Evolutionary conservation across 2,329 filamentous ascomycete species (phyloP).

Genomic region (Penicillium nordicum): DNA sequence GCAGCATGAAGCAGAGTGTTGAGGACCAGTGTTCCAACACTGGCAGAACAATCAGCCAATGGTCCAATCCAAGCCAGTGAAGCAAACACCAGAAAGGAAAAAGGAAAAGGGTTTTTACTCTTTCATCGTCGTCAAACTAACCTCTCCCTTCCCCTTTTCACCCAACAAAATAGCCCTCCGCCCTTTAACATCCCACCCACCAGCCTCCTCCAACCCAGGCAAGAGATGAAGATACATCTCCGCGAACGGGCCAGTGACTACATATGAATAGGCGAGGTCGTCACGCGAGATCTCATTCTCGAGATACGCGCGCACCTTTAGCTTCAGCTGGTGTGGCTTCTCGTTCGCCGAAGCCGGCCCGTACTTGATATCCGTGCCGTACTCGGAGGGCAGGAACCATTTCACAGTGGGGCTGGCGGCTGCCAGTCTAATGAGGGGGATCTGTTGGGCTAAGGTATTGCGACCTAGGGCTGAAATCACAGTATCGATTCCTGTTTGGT

Average conservation of each 20-base stretch:
- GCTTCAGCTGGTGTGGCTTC: slow-evolving; percentile 66
- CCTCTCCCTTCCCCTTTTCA: slow-evolving; percentile 54
- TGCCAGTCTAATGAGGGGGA: slow-evolving; percentile 60
- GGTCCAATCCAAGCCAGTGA: neutral
- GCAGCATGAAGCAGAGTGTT: slow-evolving; percentile 54
- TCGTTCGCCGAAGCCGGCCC: slow-evolving; percentile 56
- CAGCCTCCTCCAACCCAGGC: slow-evolving; percentile 43
- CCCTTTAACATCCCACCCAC: slow-evolving; percentile 57
- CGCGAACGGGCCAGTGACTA: slow-evolving; percentile 68
- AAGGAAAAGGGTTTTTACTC: slow-evolving; percentile 53
- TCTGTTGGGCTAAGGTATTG: slow-evolving; percentile 59
- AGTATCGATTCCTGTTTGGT: slow-evolving; percentile 55
- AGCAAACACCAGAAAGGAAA: neutral
- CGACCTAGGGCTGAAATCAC: slow-evolving; percentile 64
- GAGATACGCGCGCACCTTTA: slow-evolving; percentile 63
- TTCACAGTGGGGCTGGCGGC: slow-evolving; percentile 53
- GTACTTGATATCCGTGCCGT: slow-evolving; percentile 64
- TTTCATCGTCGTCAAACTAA: slow-evolving; percentile 67
- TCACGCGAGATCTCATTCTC: slow-evolving; percentile 48
- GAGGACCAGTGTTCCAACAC: slow-evolving; percentile 64
- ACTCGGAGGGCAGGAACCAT: slow-evolving; percentile 67
- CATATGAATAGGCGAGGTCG: slow-evolving; percentile 60
- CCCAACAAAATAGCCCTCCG: slow-evolving; percentile 61
- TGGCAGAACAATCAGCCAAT: slow-evolving; percentile 27
- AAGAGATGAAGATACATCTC: slow-evolving; percentile 57